phyloP scores from a whole-genome alignment of 495 filamentous ascomycete species.

The Pseudoneurospora amorphoporcata region DNA sequence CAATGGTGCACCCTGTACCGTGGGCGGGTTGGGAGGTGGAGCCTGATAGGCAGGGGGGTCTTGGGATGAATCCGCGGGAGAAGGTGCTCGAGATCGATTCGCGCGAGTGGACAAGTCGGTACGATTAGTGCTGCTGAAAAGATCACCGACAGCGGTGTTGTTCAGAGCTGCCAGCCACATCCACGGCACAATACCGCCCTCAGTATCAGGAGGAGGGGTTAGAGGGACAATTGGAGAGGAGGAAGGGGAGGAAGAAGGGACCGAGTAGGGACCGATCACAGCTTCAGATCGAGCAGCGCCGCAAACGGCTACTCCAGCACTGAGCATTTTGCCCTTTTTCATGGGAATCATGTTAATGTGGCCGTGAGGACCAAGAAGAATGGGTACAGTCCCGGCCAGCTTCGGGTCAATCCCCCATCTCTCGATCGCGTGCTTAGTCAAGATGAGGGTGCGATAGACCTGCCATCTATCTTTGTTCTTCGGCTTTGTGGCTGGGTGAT shows the following conservation, averaged over 20 bases:
- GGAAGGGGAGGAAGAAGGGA: neutral
- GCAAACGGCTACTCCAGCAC: slow-evolving; percentile 28
- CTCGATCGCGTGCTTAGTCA: slow-evolving; percentile 19
- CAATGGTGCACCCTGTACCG: neutral
- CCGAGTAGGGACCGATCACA: neutral
- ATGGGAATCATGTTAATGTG: slow-evolving; percentile 31
- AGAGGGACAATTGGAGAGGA: neutral
- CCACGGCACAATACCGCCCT: neutral
- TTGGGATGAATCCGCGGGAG: neutral
- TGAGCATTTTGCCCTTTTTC: slow-evolving; percentile 29
- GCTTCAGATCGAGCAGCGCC: slow-evolving; percentile 10
- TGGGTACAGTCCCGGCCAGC: slow-evolving; percentile 22
- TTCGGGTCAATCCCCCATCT: slow-evolving; percentile 22
- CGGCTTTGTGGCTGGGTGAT: slow-evolving; percentile 28
- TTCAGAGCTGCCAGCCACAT: neutral
- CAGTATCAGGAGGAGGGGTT: neutral
- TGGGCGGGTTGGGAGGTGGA: neutral
- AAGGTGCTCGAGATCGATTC: neutral
- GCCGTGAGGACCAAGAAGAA: slow-evolving; percentile 25
- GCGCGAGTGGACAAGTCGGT: neutral
- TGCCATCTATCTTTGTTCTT: slow-evolving; percentile 33
- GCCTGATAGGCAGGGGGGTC: neutral
- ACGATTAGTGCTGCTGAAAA: neutral
- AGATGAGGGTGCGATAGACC: slow-evolving; percentile 34
- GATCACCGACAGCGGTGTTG: neutral